Percentiles rank a stretch among this genome's conserved stretches.
phyloP scores from a whole-genome alignment of 129 eudicot species.

The Erigeron canadensis region DNA sequence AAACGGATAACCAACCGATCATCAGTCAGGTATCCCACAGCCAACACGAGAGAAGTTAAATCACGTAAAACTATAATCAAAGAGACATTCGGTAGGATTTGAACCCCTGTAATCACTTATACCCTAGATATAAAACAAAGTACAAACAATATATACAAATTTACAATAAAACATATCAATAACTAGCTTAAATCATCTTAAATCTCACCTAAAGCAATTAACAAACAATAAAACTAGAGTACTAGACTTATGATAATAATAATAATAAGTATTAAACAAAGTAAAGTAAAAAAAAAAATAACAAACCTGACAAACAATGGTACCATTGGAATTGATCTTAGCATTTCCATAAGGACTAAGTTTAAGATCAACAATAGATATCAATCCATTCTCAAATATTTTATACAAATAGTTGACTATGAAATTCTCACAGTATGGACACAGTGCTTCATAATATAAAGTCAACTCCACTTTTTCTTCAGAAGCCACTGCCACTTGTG shows the following conservation, averaged over 20 bases:
- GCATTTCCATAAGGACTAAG: slow-evolving; percentile 81
- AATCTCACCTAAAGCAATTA: background rate
- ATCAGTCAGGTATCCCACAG: too few relatives aligned
- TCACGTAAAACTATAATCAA: too few relatives aligned
- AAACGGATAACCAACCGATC: too few relatives aligned
- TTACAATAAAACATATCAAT: background rate
- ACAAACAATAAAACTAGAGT: too few relatives aligned
- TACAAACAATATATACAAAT: too few relatives aligned
- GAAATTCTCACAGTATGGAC: slow-evolving; percentile 66
- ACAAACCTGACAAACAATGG: slow-evolving; percentile 75
- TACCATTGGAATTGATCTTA: slow-evolving; percentile 39
- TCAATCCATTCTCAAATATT: slow-evolving; percentile 52
- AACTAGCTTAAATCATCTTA: background rate
- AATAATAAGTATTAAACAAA: background rate
- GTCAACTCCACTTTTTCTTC: slow-evolving; percentile 48
- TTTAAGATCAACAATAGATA: slow-evolving; percentile 52
- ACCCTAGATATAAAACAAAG: too few relatives aligned
- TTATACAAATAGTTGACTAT: slow-evolving; percentile 52
- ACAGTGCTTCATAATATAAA: slow-evolving; percentile 65
- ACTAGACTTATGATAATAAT: too few relatives aligned
- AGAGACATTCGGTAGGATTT: too few relatives aligned
- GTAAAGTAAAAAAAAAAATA: background rate
- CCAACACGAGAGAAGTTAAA: too few relatives aligned
- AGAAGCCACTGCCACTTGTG: slow-evolving; percentile 5
- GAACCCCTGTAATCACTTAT: too few relatives aligned